A percentile compares a stretch with the other conserved stretches of the same genome.
These are phyloP conservation scores for Davidsoniella virescens DNA, from an alignment of 2,329 filamentous ascomycete genomes.

Conservation along the genomic window DNA sequence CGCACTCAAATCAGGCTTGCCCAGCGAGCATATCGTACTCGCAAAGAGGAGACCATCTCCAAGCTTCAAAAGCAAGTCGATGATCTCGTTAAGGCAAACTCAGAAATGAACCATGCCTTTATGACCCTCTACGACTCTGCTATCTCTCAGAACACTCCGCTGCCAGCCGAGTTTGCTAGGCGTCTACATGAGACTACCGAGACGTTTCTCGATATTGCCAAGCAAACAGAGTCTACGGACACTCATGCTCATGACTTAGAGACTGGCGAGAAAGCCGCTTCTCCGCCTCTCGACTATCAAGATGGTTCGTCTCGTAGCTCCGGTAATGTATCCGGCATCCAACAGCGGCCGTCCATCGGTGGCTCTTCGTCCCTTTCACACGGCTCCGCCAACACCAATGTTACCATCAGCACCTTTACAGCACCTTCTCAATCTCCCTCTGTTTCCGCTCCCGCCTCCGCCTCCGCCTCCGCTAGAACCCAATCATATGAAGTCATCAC, in stretches of 20 bases:
- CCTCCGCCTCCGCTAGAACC: background rate
- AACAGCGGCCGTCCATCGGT: too few relatives aligned
- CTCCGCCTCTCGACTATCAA: background rate
- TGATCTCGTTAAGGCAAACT: constrained; percentile 50
- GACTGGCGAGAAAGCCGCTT: background rate
- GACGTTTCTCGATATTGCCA: constrained; percentile 31
- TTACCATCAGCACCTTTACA: background rate
- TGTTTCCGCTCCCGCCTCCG: background rate
- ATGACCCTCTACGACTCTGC: constrained; percentile 48
- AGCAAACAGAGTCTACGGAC: background rate
- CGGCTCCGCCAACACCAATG: background rate
- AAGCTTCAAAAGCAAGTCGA: constrained; percentile 55
- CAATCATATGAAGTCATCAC: constrained; percentile 31
- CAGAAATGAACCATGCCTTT: constrained; percentile 60
- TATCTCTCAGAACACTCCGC: constrained; percentile 38
- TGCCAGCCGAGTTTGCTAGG: constrained; percentile 29
- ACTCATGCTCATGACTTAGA: background rate
- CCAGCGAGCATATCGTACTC: constrained; percentile 67
- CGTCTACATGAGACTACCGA: constrained; percentile 41
- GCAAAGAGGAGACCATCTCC: constrained; percentile 69
- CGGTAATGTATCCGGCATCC: too few relatives aligned
- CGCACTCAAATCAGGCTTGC: constrained; percentile 77
- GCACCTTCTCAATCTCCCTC: background rate
- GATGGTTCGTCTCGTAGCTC: too few relatives aligned
- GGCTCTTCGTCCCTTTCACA: too few relatives aligned